Percentiles rank a stretch among this genome's conserved stretches.
Conservation (phyloP, 2,329 filamentous ascomycete genomes). For the Sporothrix globosa region DNA sequence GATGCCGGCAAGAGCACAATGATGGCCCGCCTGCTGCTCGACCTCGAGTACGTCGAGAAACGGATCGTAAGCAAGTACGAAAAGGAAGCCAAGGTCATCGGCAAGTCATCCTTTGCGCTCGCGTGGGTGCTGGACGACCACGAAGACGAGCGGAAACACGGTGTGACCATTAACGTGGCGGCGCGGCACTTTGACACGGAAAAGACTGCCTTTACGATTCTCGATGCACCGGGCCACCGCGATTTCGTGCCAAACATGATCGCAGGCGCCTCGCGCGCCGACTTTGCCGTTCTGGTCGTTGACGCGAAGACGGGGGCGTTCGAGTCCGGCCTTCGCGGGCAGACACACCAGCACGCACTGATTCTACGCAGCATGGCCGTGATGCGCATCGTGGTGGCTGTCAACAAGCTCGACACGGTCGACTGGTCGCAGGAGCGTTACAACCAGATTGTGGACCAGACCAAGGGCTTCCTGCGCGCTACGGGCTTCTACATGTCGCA, state of each 20-base stretch:
- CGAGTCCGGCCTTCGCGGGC: constrained; percentile 88
- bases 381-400: constrained; percentile 80
- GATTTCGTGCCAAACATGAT: constrained; percentile 99
- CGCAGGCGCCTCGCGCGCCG: constrained; percentile 90
- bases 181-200: constrained; percentile 93
- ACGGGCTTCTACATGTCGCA: constrained; percentile 83
- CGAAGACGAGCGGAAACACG: constrained; percentile 82
- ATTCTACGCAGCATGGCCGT: constrained; percentile 90
- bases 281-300: constrained; percentile 92
- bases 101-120: constrained; percentile 92
- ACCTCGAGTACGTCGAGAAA: constrained; percentile 85
- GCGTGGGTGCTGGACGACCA: constrained; percentile 97
- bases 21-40: constrained; percentile 91
- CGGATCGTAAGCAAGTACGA: constrained; percentile 85
- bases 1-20: constrained; percentile 97
- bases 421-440: constrained; percentile 83
- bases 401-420: constrained; percentile 93
- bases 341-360: constrained; percentile 91
- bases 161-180: constrained; percentile 95
- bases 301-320: constrained; percentile 90
- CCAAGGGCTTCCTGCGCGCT: constrained; percentile 77
- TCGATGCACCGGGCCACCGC: constrained; percentile 91
- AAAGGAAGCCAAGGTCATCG: constrained; percentile 85
- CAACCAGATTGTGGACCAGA: constrained; percentile 80
- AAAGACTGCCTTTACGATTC: constrained; percentile 83